phyloP scores from a whole-genome alignment of 2,329 filamentous ascomycete species.

The Verruconis gallopava region DNA sequence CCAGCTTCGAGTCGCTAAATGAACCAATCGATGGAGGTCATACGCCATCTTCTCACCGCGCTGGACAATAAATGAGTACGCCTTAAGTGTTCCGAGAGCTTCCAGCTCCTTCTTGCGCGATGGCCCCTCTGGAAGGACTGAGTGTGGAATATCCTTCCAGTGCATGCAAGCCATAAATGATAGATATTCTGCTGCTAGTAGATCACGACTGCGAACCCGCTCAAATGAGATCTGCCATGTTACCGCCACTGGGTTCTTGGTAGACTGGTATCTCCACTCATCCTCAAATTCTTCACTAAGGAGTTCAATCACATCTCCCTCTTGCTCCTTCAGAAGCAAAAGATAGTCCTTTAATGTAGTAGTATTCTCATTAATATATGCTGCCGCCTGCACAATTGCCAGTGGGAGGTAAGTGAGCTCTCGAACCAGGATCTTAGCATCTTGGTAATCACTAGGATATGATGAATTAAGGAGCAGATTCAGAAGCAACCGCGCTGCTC shows the following conservation, averaged over 20 bases:
- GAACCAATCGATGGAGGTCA: slow-evolving; percentile 15
- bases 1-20: slow-evolving; percentile 14
- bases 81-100: slow-evolving; percentile 12
- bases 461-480: not conserved
- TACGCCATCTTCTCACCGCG: slow-evolving; percentile 10
- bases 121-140: slow-evolving; percentile 11
- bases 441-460: slow-evolving; percentile 3
- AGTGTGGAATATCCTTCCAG: slow-evolving; percentile 14
- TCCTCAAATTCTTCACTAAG: slow-evolving; percentile 7
- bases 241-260: slow-evolving; percentile 12
- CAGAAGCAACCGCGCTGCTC: slow-evolving; percentile 9
- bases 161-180: slow-evolving; percentile 15
- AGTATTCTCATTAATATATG: slow-evolving; percentile 13
- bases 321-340: slow-evolving; percentile 3
- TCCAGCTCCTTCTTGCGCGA: slow-evolving; percentile 6
- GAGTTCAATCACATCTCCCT: slow-evolving; percentile 1
- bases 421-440: slow-evolving; percentile 9
- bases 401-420: slow-evolving; percentile 15
- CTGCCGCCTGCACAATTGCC: slow-evolving; percentile 15
- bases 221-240: slow-evolving; percentile 15
- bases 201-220: slow-evolving; percentile 10
- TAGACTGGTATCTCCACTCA: slow-evolving; percentile 5
- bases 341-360: not conserved
- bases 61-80: slow-evolving; percentile 14
- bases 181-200: slow-evolving; percentile 12